Percentiles rank a stretch among this genome's conserved stretches.
Evolutionary conservation across 305 asterid genomes (phyloP).

Genomic region (Solanum hybrid): DNA sequence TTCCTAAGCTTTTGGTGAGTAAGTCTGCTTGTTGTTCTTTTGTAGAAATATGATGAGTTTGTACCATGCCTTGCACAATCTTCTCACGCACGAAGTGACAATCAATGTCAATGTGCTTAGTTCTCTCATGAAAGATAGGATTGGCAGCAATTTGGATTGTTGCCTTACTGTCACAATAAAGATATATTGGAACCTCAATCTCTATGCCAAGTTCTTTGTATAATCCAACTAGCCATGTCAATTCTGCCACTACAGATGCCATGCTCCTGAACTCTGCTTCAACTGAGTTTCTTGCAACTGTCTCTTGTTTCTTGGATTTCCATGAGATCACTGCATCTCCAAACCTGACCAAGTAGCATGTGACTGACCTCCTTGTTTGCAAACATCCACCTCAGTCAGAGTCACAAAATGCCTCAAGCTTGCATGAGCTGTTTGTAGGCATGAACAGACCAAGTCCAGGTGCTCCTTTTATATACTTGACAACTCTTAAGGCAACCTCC

Average conservation of each 20-base stretch:
- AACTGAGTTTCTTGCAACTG: not conserved
- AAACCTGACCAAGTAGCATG: not conserved
- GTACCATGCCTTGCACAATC: not conserved
- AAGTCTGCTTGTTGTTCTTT: not conserved
- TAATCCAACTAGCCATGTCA: not conserved
- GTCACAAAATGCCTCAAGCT: not conserved
- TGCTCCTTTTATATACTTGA: too few relatives aligned
- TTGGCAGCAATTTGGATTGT: not conserved
- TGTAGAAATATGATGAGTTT: not conserved
- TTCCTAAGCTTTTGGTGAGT: not conserved
- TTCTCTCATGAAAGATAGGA: not conserved
- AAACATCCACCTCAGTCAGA: not conserved
- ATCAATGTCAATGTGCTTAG: not conserved
- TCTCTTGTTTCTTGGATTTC: not conserved
- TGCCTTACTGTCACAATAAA: not conserved
- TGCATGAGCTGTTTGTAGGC: not conserved
- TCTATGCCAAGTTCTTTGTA: not conserved
- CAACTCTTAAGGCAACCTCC: not conserved
- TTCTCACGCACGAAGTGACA: not conserved
- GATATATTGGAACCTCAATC: not conserved
- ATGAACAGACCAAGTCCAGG: not conserved
- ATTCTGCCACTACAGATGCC: too few relatives aligned
- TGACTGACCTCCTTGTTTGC: not conserved
- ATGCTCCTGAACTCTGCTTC: not conserved
- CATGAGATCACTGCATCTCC: too few relatives aligned